phyloP scores from a whole-genome alignment of 805 yeast species.

The Candida morakotiae region DNA sequence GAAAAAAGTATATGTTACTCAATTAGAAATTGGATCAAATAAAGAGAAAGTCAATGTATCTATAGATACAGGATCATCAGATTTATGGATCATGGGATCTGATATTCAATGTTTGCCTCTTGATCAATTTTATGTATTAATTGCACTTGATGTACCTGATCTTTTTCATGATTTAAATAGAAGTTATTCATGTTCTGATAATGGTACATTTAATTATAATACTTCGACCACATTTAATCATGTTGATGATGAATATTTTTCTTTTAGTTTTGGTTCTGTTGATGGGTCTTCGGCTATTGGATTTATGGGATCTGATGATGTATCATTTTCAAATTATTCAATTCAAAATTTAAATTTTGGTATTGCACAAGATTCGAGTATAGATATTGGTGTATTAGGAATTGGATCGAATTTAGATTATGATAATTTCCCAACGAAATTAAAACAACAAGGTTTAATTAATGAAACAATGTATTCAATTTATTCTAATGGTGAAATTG shows the following conservation, averaged over 20 bases:
- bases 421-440: constrained; percentile 28
- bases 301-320: constrained; percentile 33
- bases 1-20: constrained; percentile 2
- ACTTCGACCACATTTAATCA: constrained; percentile 27
- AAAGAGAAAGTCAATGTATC: constrained; percentile 14
- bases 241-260: neutral
- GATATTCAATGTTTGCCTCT: constrained; percentile 9
- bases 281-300: constrained; percentile 51
- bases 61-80: constrained; percentile 19
- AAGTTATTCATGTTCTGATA: constrained; percentile 21
- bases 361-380: constrained; percentile 12
- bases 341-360: constrained; percentile 11
- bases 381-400: constrained; percentile 20
- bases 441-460: constrained; percentile 28
- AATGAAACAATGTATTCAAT: constrained; percentile 30
- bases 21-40: constrained; percentile 16
- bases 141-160: neutral
- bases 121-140: neutral
- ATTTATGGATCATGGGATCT: constrained; percentile 17
- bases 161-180: constrained; percentile 4
- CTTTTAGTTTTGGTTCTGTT: constrained; percentile 30
- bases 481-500: constrained; percentile 20
- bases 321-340: constrained; percentile 11
- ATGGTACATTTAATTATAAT: constrained; percentile 34
- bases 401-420: constrained; percentile 19